Base-by-base conservation (phyloP, 1,284 basidiomycete genomes). In the Marasmius sp. region DNA sequence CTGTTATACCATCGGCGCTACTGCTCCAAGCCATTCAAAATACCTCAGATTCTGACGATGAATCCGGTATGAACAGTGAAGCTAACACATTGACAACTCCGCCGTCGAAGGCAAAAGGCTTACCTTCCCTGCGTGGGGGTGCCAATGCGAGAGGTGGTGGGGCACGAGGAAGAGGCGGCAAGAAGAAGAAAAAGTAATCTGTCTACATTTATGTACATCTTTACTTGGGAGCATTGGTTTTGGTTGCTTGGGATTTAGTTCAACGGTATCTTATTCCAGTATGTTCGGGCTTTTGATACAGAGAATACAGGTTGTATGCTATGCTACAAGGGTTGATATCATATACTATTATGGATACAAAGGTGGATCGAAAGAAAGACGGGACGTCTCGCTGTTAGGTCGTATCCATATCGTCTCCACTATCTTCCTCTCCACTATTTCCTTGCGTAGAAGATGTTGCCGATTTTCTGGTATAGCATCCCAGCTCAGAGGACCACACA, bases 401-500 rank as follows among this genome's bases (percentile, higher is more conserved):
- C 11, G 16, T 16, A 36, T 37, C 20, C 50, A 33, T 27, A 6
- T 18, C 33, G 10, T 54, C 52, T 9, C n/a, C 38, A 3, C 14
- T 37, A n/a, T 14, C 38, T 54, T 12, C 52, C 20, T 54, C 52
- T 9, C n/a, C 38, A 3, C 14, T 37, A n/a, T 14, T 54, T 54
- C 3, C 52, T n/a, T 38, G 34, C 5, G 20, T 20, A 18, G 9
- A 2, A n/a, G 52, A 14, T n/a, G 52, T n/a, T n/a, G 33, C 38
- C n/a, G 27, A 27, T 27, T 27, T 27, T 27, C 52, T 54, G 7
- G 52, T 54, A 36, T 54, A 54, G 52, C 52, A 86, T 2, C 83
- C 85, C 56, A 88, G 67, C 7, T 73, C 72, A 16, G 81, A 75
- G 70, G 77, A 84, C 91, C 91, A 92, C 3, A 83, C 75, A 68